Evolutionary conservation across 1,284 basidiomycete genomes (phyloP), one percentile per base, ranked within the genome.

Genomic region (Porogramme epimiltina): DNA sequence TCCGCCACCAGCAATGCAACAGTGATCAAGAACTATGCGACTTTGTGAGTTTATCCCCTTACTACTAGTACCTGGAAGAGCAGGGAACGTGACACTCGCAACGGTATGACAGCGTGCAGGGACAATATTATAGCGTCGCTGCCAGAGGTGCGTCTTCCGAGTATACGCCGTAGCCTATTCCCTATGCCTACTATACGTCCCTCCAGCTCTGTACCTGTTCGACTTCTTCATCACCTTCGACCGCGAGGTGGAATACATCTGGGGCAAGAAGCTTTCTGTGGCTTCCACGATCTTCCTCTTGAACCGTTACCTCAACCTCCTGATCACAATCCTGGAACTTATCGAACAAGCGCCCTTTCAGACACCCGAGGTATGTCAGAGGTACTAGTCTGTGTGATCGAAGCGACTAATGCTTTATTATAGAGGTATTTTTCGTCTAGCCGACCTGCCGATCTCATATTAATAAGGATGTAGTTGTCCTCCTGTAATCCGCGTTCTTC

Each of bases 261-360:
- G 57, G 57, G 36, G 44, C 3, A 38, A 37, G 20, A 42, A 38
- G 23, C 25, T 59, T 22, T 51, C 54, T 6, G 54, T 36, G 8
- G 48, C 49, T 16, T 44, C 54, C 13, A 20, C 16, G n/a, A 46
- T 59, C 36, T 59, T 54, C 45, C 25, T 51, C 6, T 22, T 54
- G 46, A 59, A 59, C 25, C 54, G 57, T n/a, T 59, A 59, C 25
- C 26, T 45, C 42, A 56, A 50, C 34, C 51, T 56, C 33, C n/a
- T 52, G n/a, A 52, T 52, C 23, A 49, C 47, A 3, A 46, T 52
- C 34, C 8, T 52, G 23, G 51, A 49, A 18, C 42, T 56, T 9
- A 41, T 56, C 11, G 50, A 49, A 23, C 51, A 49, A 26, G 51
- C 54, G 13, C 47, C 50, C 6, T 52, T 52, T 23, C 50, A 49